These are phyloP conservation scores for Solanum lycopersicoides DNA, from an alignment of 257 asterid species.

Conservation along the genomic window DNA sequence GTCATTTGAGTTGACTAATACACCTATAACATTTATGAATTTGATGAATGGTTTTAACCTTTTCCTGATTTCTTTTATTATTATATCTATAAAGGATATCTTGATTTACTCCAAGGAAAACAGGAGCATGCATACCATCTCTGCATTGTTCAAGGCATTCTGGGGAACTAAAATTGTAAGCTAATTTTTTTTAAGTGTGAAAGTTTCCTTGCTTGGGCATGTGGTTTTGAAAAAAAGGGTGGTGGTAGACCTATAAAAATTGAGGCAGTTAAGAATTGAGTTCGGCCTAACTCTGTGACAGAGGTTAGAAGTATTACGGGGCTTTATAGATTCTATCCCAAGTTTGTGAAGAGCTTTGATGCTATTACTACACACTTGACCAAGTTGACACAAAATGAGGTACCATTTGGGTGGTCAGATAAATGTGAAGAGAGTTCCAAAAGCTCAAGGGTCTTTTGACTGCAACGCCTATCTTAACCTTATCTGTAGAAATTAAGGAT, in stretches of 20 bases:
- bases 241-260: background rate
- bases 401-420: background rate
- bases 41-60: too few species aligned
- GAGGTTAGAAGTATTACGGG: background rate
- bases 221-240: background rate
- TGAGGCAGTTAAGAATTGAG: background rate
- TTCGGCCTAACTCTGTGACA: background rate
- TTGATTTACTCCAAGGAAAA: background rate
- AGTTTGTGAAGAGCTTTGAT: background rate
- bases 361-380: background rate
- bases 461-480: background rate
- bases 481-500: background rate
- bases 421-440: background rate
- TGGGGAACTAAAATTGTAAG: background rate
- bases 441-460: background rate
- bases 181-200: background rate
- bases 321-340: too few species aligned
- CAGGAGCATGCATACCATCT: background rate
- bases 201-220: background rate
- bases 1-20: background rate
- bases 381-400: background rate
- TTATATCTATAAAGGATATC: too few species aligned
- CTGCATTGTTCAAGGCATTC: background rate
- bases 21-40: too few species aligned
- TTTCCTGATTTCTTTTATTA: background rate